phyloP scores from a whole-genome alignment of 495 filamentous ascomycete species.

The Penicillium malachiteum region DNA sequence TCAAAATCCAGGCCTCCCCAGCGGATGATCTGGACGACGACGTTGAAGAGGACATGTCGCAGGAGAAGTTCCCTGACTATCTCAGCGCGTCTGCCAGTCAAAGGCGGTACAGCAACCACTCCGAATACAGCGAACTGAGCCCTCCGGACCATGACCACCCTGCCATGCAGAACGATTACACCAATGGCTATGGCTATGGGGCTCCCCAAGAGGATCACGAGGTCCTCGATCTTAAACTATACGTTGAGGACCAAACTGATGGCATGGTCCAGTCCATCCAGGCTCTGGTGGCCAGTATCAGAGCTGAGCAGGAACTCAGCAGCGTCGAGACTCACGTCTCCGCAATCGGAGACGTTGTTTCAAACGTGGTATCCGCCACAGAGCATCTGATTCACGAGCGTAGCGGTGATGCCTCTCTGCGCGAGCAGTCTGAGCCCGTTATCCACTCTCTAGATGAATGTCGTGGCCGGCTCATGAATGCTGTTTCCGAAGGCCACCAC shows the following conservation, averaged over 20 bases:
- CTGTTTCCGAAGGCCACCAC: constrained; percentile 62
- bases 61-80: constrained; percentile 49
- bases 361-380: constrained; percentile 65
- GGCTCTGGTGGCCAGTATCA: constrained; percentile 75
- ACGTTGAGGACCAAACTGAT: constrained; percentile 83
- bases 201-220: constrained; percentile 50
- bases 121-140: constrained; percentile 54
- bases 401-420: constrained; percentile 40
- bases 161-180: constrained; percentile 31
- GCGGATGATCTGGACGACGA: constrained; percentile 73
- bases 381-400: constrained; percentile 54
- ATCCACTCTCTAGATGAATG: constrained; percentile 63
- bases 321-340: constrained; percentile 69
- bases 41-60: constrained; percentile 48
- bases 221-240: constrained; percentile 76
- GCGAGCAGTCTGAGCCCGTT: constrained; percentile 59
- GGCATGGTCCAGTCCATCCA: constrained; percentile 79
- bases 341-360: constrained; percentile 68
- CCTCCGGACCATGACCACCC: constrained; percentile 39
- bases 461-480: constrained; percentile 61
- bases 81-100: constrained; percentile 48
- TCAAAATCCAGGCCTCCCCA: constrained; percentile 78
- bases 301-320: constrained; percentile 62
- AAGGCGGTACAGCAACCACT: constrained; percentile 48
- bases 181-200: constrained; percentile 34